A percentile compares a stretch with the other conserved stretches of the same genome.
phyloP scores from a whole-genome alignment of 768 basidiomycete species.

The Lactifluus subvellereus region DNA sequence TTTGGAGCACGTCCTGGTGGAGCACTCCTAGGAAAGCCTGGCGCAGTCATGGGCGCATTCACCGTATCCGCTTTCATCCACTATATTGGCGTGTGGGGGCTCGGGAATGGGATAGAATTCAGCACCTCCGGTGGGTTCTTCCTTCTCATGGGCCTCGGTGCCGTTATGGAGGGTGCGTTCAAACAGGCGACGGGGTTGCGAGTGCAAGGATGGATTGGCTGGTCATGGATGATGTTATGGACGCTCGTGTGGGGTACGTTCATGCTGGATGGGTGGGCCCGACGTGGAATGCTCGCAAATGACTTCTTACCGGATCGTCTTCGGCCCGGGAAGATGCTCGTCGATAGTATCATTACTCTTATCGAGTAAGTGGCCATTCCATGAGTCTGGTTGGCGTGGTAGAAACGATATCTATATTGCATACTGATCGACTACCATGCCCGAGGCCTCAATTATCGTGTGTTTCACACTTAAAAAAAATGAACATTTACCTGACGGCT shows the following conservation, averaged over 20 bases:
- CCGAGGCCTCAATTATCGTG: too few relatives aligned
- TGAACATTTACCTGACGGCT: too few relatives aligned
- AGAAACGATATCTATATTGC: background rate
- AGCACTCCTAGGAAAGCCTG: constrained; percentile 42
- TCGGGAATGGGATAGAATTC: constrained; percentile 49
- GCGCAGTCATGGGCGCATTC: constrained; percentile 53
- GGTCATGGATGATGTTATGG: constrained; percentile 49
- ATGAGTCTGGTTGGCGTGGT: background rate
- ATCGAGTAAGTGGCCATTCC: background rate
- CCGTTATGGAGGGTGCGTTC: constrained; percentile 46
- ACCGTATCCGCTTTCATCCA: constrained; percentile 56
- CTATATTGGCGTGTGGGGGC: constrained; percentile 50
- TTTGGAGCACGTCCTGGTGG: constrained; percentile 32
- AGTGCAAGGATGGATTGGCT: constrained; percentile 45
- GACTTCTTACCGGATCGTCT: background rate
- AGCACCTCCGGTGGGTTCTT: constrained; percentile 45
- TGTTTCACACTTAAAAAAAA: too few relatives aligned
- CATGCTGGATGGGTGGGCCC: constrained; percentile 12
- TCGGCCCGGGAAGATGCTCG: constrained; percentile 4
- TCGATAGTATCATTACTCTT: background rate
- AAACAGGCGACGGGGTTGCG: constrained; percentile 38
- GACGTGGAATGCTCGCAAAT: constrained; percentile 3
- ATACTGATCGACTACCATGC: background rate
- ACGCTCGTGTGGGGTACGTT: constrained; percentile 37
- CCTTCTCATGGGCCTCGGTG: constrained; percentile 48